Evolutionary conservation across 352 stramenopile genomes (phyloP).

Genomic region (Globisporangium acanthophoron): DNA sequence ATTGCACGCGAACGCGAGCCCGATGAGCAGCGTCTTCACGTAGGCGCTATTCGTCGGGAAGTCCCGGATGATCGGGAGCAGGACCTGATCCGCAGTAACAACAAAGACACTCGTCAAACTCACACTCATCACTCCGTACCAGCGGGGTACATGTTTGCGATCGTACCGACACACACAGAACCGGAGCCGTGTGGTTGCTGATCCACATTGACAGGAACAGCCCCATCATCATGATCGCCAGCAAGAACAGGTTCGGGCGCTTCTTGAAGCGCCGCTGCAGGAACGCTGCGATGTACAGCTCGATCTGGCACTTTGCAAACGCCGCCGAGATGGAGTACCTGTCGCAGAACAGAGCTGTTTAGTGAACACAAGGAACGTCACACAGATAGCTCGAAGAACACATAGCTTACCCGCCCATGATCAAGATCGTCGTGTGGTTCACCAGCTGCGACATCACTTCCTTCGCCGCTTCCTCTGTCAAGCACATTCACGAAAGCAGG

Average conservation of each 20-base stretch:
- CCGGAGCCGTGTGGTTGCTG: conserved; percentile 90
- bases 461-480: conserved; percentile 70
- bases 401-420: conserved; percentile 77
- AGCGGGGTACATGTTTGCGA: background rate
- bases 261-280: conserved; percentile 89
- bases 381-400: background rate
- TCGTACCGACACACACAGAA: conserved; percentile 88
- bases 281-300: conserved; percentile 87
- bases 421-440: conserved; percentile 91
- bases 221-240: conserved; percentile 92
- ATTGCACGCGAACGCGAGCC: conserved; percentile 91
- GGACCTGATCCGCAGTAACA: conserved; percentile 23
- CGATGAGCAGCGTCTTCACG: conserved; percentile 89
- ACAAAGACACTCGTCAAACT: background rate
- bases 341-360: background rate
- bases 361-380: background rate
- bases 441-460: conserved; percentile 88
- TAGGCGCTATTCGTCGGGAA: conserved; percentile 81
- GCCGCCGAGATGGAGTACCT: conserved; percentile 86
- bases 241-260: conserved; percentile 83
- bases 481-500: background rate
- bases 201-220: conserved; percentile 93
- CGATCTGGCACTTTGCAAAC: conserved; percentile 90
- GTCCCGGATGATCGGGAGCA: conserved; percentile 86
- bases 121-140: background rate